These are phyloP conservation scores for Angomonas ambiguus DNA, from an alignment of 208 protist species.

Conservation along the genomic window DNA sequence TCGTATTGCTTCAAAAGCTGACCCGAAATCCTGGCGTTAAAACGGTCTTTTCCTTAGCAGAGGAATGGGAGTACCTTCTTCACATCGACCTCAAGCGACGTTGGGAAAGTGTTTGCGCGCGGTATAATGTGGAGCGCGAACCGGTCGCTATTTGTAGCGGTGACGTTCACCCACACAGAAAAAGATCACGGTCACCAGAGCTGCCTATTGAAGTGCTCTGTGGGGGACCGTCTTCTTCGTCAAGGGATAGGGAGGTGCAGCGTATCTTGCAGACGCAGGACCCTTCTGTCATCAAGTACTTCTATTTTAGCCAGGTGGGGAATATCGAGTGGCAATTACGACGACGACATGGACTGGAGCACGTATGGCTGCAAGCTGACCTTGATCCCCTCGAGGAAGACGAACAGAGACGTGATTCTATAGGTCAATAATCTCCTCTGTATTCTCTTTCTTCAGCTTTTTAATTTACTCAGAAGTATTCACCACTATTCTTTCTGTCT, in stretches of 20 bases:
- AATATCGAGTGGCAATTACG: not conserved
- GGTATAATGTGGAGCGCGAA: too few relatives aligned
- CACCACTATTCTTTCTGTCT: not conserved
- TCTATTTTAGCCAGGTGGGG: constrained; percentile 3
- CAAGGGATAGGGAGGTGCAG: not conserved
- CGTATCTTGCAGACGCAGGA: not conserved
- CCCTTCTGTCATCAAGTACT: not conserved
- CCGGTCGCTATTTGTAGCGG: too few relatives aligned
- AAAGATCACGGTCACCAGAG: too few relatives aligned
- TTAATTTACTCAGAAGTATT: not conserved
- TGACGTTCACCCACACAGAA: too few relatives aligned
- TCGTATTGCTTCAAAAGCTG: not conserved
- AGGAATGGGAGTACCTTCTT: not conserved
- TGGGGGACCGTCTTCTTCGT: too few relatives aligned
- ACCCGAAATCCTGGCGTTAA: not conserved
- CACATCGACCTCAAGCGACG: not conserved
- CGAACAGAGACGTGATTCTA: not conserved
- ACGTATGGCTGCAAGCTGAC: not conserved
- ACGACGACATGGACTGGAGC: not conserved
- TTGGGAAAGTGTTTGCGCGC: not conserved
- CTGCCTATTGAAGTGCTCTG: too few relatives aligned
- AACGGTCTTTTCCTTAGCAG: constrained; percentile 1
- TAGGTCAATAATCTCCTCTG: too few relatives aligned
- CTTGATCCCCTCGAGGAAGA: not conserved
- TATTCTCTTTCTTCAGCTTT: not conserved